These are phyloP conservation scores for Pseudoturritis turrita DNA, from an alignment of 345 rosid species.

Conservation along the genomic window DNA sequence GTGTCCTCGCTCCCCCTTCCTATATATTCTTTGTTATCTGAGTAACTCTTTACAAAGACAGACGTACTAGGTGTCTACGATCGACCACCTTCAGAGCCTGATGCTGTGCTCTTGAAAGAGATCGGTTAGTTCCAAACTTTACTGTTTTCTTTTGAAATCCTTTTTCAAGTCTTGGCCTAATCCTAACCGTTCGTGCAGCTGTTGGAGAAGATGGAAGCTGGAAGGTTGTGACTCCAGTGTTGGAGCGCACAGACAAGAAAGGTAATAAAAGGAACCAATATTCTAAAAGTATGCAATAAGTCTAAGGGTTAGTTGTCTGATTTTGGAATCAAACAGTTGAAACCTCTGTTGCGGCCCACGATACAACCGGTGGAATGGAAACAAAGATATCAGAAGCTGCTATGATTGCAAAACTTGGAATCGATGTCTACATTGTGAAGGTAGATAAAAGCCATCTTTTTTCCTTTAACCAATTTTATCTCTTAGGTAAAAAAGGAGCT, in stretches of 20 bases:
- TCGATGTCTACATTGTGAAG: constrained; percentile 89
- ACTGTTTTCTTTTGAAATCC: background rate
- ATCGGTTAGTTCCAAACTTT: constrained; percentile 48
- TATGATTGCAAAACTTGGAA: constrained; percentile 78
- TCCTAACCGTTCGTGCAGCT: constrained; percentile 34
- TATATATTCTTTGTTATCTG: constrained; percentile 29
- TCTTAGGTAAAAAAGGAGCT: background rate
- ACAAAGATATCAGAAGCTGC: constrained; percentile 93
- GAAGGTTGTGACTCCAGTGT: constrained; percentile 59
- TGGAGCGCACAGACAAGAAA: constrained; percentile 35
- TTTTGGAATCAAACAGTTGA: constrained; percentile 47
- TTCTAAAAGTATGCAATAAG: background rate
- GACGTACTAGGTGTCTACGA: constrained; percentile 86
- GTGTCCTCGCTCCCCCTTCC: background rate
- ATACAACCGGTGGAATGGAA: constrained; percentile 93
- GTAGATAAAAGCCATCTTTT: constrained; percentile 19
- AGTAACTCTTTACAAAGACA: constrained; percentile 51
- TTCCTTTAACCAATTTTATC: background rate
- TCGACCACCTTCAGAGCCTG: constrained; percentile 74
- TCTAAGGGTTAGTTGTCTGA: background rate
- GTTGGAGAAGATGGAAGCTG: constrained; percentile 79
- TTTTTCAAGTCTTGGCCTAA: background rate
- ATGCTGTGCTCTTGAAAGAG: constrained; percentile 75
- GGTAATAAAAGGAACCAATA: constrained; percentile 37
- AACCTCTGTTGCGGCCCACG: constrained; percentile 77